phyloP scores from a whole-genome alignment of 129 eudicot genomes.

The Centrapalus pauciflorus region DNA sequence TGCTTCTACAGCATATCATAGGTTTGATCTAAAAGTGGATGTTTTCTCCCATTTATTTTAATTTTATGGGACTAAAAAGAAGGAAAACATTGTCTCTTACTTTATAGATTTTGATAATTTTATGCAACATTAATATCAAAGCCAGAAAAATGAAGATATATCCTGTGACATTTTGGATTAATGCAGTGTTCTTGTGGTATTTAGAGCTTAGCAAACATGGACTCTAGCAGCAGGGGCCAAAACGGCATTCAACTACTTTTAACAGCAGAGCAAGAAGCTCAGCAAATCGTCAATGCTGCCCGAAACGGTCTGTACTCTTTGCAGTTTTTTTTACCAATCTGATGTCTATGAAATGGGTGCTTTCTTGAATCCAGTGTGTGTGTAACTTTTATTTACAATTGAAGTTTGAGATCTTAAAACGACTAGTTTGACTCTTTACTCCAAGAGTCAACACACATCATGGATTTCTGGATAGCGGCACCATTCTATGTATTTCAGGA shows the following conservation, averaged over 20 bases:
- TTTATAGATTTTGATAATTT: no score
- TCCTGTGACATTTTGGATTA: background rate
- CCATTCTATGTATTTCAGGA: background rate
- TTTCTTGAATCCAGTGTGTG: background rate
- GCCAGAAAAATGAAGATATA: no score
- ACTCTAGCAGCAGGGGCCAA: conserved; percentile 56
- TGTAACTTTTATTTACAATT: no score
- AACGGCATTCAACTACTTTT: conserved; percentile 70
- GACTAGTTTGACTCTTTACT: conserved; percentile 1
- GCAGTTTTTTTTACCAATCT: background rate
- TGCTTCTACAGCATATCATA: no score
- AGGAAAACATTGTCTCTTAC: no score
- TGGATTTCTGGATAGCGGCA: background rate
- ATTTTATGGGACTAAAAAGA: no score
- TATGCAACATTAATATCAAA: no score
- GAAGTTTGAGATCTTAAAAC: no score
- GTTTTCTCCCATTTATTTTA: no score
- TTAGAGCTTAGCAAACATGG: conserved; percentile 34
- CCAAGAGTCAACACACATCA: background rate
- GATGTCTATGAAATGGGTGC: no score
- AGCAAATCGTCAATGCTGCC: conserved; percentile 78
- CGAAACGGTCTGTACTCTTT: conserved; percentile 46
- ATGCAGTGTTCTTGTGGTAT: background rate
- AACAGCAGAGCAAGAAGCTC: conserved; percentile 93
- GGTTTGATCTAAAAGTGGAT: no score